These are phyloP conservation scores for Talaromyces albobiverticillius DNA, from an alignment of 2,329 filamentous ascomycete genomes.

Conservation along the genomic window DNA sequence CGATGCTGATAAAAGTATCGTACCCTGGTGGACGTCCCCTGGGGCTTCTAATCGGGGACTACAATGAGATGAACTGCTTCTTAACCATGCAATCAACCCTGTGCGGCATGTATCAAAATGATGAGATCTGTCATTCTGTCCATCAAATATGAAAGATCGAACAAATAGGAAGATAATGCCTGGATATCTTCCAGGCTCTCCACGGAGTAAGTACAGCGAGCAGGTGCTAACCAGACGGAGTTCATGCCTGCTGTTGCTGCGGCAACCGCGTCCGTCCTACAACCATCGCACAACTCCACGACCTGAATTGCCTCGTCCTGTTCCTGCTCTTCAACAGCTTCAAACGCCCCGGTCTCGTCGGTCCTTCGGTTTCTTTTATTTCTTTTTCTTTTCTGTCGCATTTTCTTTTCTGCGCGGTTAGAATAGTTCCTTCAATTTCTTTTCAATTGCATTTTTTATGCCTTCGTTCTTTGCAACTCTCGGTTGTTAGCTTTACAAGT, in stretches of 20 bases:
- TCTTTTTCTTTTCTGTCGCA: slow-evolving; percentile 4
- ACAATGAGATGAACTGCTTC: no score
- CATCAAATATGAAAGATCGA: no score
- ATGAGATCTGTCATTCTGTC: no score
- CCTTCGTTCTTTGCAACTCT: neutral
- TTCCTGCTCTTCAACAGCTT: neutral
- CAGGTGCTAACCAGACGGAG: neutral
- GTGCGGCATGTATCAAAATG: neutral
- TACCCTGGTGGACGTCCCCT: no score
- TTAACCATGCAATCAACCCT: neutral
- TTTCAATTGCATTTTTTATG: neutral
- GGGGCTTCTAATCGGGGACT: no score
- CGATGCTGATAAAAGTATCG: no score
- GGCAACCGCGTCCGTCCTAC: neutral
- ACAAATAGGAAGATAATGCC: no score
- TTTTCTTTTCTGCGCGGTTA: slow-evolving; percentile 6
- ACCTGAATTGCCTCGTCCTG: neutral
- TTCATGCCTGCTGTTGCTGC: neutral
- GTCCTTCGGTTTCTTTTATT: neutral
- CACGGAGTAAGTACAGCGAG: no score
- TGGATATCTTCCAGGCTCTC: no score
- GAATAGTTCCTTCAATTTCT: neutral
- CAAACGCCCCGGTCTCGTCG: neutral
- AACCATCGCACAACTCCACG: neutral
- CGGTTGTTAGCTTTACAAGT: neutral